Base-by-base conservation (phyloP, 1,139 yeast genomes). In the Wickerhamomyces sp. region DNA sequence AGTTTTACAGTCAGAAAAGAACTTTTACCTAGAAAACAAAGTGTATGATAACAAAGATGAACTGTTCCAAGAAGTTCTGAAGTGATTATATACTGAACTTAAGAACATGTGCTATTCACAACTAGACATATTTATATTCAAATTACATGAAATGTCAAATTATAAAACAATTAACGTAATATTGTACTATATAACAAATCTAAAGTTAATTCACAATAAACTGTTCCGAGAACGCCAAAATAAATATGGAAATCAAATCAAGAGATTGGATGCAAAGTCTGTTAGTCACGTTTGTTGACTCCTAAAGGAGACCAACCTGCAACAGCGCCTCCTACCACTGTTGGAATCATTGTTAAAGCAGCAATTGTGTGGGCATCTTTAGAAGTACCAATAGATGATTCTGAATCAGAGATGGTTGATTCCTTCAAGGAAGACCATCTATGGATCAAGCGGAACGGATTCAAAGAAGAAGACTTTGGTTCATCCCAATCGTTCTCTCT, bases 291-390 rank as follows among this genome's bases (percentile, higher is more conserved):
- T 24, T 24, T 24, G 13, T 24, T 10, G 13, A 6, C 27, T 8
- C 13, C 27, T 36, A 51, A 33, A 10, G 57, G 56, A 4, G 59
- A 55, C 69, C 72, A 67, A 6, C 75, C 78, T 14, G 76, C 78
- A 31, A 73, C 68, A 5, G 78, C 78, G 26, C 78, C 78, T 16
- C 76, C 75, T 12, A 73, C 75, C 38, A 72, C 63, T 7, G 74
- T 68, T 1, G 78, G 78, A 3, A 72, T 75, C 70, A 73, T 68
- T 2, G 73, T 63, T 44, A 72, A 55, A 0, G 76, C 76, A n/a
- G 72, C 68, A 28, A 70, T 54, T 14, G 58, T 54, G 36, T 54
- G 55, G 14, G 39, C 37, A 24, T 36, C 33, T 8, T 38, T 41
- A 12, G 21, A 19, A 15, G 29, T 5, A 3, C 38, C 39, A 17